phyloP scores from a whole-genome alignment of 2,329 filamentous ascomycete species.

The Plectosphaerella cucumerina region DNA sequence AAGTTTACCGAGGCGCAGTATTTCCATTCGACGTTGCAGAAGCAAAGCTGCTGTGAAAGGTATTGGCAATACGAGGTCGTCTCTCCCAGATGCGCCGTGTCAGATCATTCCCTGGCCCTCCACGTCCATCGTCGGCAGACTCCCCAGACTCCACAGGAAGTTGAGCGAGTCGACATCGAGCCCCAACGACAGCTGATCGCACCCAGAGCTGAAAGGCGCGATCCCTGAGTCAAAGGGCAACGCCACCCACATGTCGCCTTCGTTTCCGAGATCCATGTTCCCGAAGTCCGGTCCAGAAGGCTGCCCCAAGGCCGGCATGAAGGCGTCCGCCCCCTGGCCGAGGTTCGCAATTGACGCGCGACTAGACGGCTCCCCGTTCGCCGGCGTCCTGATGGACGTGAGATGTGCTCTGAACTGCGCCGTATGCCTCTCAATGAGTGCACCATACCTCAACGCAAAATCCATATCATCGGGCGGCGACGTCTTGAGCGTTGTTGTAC shows the following conservation, averaged over 20 bases:
- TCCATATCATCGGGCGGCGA: constrained; percentile 17
- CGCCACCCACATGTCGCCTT: constrained; percentile 1
- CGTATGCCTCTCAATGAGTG: constrained; percentile 16
- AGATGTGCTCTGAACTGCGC: constrained; percentile 9
- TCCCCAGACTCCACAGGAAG: constrained; percentile 7
- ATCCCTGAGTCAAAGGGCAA: constrained; percentile 5
- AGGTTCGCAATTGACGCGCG: background rate
- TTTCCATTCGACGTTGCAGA: too few relatives aligned
- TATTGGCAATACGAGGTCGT: too few relatives aligned
- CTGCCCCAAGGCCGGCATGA: background rate
- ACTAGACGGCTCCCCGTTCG: background rate
- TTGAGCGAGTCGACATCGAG: constrained; percentile 9
- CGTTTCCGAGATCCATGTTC: background rate
- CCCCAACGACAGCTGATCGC: constrained; percentile 4
- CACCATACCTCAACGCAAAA: constrained; percentile 16
- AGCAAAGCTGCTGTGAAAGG: too few relatives aligned
- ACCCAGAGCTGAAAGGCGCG: constrained; percentile 3
- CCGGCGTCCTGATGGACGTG: background rate
- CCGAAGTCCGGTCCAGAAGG: background rate
- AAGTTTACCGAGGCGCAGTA: too few relatives aligned
- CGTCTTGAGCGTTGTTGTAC: constrained; percentile 9
- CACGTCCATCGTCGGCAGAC: constrained; percentile 1
- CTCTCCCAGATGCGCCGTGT: too few relatives aligned
- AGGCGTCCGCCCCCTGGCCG: background rate
- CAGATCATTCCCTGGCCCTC: background rate